phyloP scores from a whole-genome alignment of 768 basidiomycete species.

The Mycena haematopus region DNA sequence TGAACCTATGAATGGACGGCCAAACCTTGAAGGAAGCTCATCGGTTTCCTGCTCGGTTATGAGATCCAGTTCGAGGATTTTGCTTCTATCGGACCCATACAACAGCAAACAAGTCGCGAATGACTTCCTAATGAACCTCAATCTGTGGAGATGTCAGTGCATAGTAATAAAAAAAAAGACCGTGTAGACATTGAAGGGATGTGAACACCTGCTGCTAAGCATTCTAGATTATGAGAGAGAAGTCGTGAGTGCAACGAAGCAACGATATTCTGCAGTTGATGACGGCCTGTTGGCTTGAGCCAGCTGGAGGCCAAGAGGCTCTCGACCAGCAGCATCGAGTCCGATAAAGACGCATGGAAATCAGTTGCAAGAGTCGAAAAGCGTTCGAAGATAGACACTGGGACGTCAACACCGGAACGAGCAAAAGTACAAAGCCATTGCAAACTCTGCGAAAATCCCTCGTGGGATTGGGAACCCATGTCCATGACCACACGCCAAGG shows the following conservation, averaged over 20 bases:
- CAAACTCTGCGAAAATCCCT: conserved; percentile 55
- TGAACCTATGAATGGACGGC: conserved; percentile 15
- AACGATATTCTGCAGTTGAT: conserved; percentile 60
- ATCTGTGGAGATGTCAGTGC: conserved; percentile 34
- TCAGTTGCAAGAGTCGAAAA: conserved; percentile 49
- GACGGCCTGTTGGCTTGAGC: conserved; percentile 63
- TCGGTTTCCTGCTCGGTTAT: conserved; percentile 54
- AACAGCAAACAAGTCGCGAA: conserved; percentile 66
- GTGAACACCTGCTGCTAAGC: conserved; percentile 39
- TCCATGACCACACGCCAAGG: conserved; percentile 61
- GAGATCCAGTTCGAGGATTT: conserved; percentile 52
- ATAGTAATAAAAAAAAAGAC: background rate
- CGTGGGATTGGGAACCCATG: conserved; percentile 47
- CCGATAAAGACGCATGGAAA: conserved; percentile 47
- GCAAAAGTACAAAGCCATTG: conserved; percentile 68
- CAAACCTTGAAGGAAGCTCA: conserved; percentile 64
- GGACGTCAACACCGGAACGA: conserved; percentile 69
- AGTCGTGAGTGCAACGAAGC: conserved; percentile 55
- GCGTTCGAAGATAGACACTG: conserved; percentile 55
- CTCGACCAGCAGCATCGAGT: conserved; percentile 58
- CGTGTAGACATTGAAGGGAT: conserved; percentile 47
- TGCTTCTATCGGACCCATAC: conserved; percentile 67
- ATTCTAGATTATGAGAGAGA: conserved; percentile 44
- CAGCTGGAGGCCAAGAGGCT: conserved; percentile 63
- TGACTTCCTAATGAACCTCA: conserved; percentile 65